Evolutionary conservation across 345 rosid species (phyloP), one percentile per base, ranked within the genome.

Genomic region (Murraya koenigii): DNA sequence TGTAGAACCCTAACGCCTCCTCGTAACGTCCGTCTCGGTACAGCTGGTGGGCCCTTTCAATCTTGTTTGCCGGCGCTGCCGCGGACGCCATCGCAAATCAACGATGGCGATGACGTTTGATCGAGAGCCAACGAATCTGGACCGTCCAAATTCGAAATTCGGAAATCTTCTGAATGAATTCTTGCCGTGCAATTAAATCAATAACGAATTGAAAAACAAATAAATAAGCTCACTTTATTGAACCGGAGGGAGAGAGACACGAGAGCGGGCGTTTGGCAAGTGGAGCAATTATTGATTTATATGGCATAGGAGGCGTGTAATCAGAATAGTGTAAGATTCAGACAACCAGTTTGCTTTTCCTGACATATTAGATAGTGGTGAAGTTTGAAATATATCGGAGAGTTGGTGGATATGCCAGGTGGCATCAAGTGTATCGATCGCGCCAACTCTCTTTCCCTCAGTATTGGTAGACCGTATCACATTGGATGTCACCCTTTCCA

Each of bases 41-140:
- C 76, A 95, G 82, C 89, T 90, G 90, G 77, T 95, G 99, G 15
- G 92, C 99, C 41, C 85, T 84, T 85, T 95, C 99, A 84, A 93
- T 92, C 90, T 89, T 90, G 81, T 81, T 87, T 75, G 81, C 52
- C 81, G 90, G 77, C 71, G 87, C 41, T 44, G 59, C 59, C 64
- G 87, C 61, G 68, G 95, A 87, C 26, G 90, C 86, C 94, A 91
- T 91, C 39, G 63, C 13, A 14, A 60, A n/a, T 65, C 33, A 41
- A 38, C 32, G 73, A 64, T 67, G 39, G 10, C 20, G 77, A 17
- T 39, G 28, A 36, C 25, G 76, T 59, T 44, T 63, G 28, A 78
- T 78, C n/a, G 79, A 82, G 30, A 0, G 68, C n/a, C 35, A 6
- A 39, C 26, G 17, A 69, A 62, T 39, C 76, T 52, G 60, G 60